Evolutionary conservation across 192 early-diverging fungal genomes (phyloP).

Genomic region (Umbelopsis vinacea): DNA sequence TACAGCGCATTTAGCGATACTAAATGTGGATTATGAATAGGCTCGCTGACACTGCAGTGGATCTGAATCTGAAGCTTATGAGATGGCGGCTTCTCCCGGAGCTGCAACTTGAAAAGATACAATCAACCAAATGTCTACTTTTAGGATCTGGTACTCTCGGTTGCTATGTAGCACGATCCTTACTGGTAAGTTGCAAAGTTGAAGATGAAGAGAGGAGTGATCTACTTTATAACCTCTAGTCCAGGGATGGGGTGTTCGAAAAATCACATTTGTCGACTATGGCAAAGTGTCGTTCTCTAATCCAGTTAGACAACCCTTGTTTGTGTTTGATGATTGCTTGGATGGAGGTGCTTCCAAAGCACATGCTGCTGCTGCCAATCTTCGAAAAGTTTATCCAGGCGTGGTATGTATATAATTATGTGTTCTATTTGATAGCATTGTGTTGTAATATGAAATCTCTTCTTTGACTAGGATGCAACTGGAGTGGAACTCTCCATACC

Average conservation of each 20-base stretch:
- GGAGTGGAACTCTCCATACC: conserved; percentile 82
- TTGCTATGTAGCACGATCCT: conserved; percentile 84
- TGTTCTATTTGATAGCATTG: neutral
- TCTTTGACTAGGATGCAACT: conserved; percentile 55
- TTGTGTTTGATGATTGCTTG: conserved; percentile 86
- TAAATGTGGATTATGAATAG: conserved; percentile 41
- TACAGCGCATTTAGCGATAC: neutral
- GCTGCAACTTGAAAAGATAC: conserved; percentile 81
- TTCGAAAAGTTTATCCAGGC: conserved; percentile 80
- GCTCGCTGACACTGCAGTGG: conserved; percentile 88
- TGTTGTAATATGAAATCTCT: neutral
- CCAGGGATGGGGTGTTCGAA: conserved; percentile 91
- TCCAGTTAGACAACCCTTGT: conserved; percentile 94
- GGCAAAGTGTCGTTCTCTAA: conserved; percentile 94
- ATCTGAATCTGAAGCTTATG: conserved; percentile 97
- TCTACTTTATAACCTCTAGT: neutral
- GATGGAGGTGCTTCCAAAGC: conserved; percentile 91
- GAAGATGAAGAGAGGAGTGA: neutral
- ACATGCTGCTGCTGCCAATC: conserved; percentile 75
- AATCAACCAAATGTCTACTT: conserved; percentile 78
- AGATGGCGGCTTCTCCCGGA: conserved; percentile 91
- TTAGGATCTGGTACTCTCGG: conserved; percentile 96
- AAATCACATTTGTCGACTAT: conserved; percentile 95
- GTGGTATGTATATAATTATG: conserved; percentile 56
- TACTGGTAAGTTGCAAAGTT: conserved; percentile 57